phyloP scores from a whole-genome alignment of 805 yeast genomes.

The Pichia paraexigua region DNA sequence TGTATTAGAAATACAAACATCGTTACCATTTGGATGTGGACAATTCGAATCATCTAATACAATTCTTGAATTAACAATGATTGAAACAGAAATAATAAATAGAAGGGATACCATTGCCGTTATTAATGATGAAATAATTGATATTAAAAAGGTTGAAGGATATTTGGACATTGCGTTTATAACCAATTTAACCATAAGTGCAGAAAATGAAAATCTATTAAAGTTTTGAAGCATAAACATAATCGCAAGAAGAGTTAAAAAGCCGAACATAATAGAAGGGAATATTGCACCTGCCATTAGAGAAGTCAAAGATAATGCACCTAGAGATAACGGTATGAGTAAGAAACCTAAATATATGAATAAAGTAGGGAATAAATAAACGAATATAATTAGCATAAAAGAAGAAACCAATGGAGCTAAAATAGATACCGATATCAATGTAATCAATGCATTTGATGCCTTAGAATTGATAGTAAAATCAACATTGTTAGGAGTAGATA shows the following conservation, averaged over 20 bases:
- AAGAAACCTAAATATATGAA: slow-evolving; percentile 18
- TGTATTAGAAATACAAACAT: slow-evolving; percentile 25
- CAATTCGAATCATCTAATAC: slow-evolving; percentile 47
- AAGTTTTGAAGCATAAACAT: slow-evolving; percentile 20
- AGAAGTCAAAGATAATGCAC: slow-evolving; percentile 17
- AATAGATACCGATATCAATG: slow-evolving; percentile 8
- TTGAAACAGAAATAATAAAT: slow-evolving; percentile 58
- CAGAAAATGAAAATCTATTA: slow-evolving; percentile 24
- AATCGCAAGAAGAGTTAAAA: slow-evolving; percentile 17
- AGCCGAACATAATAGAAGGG: slow-evolving; percentile 13
- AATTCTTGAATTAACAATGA: slow-evolving; percentile 26
- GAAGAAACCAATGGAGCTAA: slow-evolving; percentile 19
- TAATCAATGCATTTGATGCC: slow-evolving; percentile 7
- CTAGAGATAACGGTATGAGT: slow-evolving; percentile 19
- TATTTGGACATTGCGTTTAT: slow-evolving; percentile 68
- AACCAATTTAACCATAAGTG: slow-evolving; percentile 31
- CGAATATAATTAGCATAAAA: slow-evolving; percentile 15
- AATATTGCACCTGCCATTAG: slow-evolving; percentile 16
- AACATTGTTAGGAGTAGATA: background rate
- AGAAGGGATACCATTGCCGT: slow-evolving; percentile 55
- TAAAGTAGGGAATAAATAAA: slow-evolving; percentile 22
- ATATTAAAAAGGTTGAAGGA: slow-evolving; percentile 58
- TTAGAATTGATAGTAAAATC: slow-evolving; percentile 3
- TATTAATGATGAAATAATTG: slow-evolving; percentile 31
- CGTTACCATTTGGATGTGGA: slow-evolving; percentile 23